Evolutionary conservation across 2,329 filamentous ascomycete species (phyloP), one percentile per base, ranked within the genome.

Genomic region (Botrytis aclada): DNA sequence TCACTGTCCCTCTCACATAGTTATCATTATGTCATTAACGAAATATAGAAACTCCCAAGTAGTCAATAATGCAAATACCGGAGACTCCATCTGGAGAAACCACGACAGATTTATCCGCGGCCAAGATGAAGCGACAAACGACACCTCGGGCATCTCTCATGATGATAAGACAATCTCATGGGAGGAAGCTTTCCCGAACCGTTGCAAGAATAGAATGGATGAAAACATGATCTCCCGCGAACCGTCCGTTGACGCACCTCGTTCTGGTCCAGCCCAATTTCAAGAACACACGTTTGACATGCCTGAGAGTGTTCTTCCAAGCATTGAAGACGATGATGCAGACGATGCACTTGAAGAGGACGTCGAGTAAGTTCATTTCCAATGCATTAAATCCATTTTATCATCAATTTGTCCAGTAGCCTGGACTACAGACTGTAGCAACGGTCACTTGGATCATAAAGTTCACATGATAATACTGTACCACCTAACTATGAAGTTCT

Each of bases 1-100:
- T 41, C n/a, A 25, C 12, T 43, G 3, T 41, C 16, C 14, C 34
- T 61, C 7, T 60, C 10, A 20, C n/a, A 37, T 32, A 22, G 18
- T 47, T 5, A 12, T 20, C 60, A 29, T 14, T 4, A 34, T 14
- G n/a, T 29, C 16, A 29, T 9, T 45, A 45, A 66, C 5, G 12
- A 22, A 14, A 47, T 9, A n/a, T 45, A 93, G 91, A 78, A 85
- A 93, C 74, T 92, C 93, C 0, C 83, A 85, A 5, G 82, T 82
- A 1, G 86, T 96, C 45, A 89, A 92, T 69, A 86, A 89, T 78
- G 92, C 89, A 1, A 97, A 97, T 80, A 96, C 93, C 0, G 82
- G 88, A 0, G 88, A 93, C 80, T 90, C 88, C 70, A 89, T 95
- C 81, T 97, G 94, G 93, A 88, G 94, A 56, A 97, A 97, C 81